These are phyloP conservation scores for Cenchrus purpureus DNA, from an alignment of 176 grass and related monocot genomes.

Conservation along the genomic window DNA sequence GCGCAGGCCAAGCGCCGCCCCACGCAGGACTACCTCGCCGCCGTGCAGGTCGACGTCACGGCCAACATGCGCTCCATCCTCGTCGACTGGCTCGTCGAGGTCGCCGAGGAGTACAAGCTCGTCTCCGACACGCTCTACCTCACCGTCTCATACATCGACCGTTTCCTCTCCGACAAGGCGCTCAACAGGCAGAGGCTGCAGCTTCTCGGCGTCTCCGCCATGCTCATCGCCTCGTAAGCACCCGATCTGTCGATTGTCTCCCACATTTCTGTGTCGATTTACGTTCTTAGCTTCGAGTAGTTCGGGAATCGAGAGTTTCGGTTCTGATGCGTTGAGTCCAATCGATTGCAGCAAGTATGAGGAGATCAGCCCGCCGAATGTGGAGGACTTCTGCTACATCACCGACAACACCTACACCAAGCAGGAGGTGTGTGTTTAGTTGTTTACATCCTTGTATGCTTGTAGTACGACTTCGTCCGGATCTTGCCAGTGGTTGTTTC, in stretches of 20 bases:
- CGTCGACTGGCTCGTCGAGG: slow-evolving; percentile 86
- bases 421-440: slow-evolving; percentile 46
- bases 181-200: slow-evolving; percentile 57
- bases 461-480: background rate
- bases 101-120: slow-evolving; percentile 73
- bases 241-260: background rate
- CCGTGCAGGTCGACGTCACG: slow-evolving; percentile 60
- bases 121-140: slow-evolving; percentile 74
- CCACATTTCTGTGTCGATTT: background rate
- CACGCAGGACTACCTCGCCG: slow-evolving; percentile 52
- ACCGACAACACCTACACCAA: slow-evolving; percentile 71
- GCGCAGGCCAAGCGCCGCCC: slow-evolving; percentile 49
- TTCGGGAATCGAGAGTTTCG: background rate
- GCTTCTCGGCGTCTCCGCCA: slow-evolving; percentile 68
- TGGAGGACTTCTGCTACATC: slow-evolving; percentile 77
- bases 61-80: slow-evolving; percentile 66
- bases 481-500: background rate
- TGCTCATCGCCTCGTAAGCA: slow-evolving; percentile 80
- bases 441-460: background rate
- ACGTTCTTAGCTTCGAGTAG: background rate
- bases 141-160: slow-evolving; percentile 69
- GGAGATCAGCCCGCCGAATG: slow-evolving; percentile 69
- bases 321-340: background rate
- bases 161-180: slow-evolving; percentile 53
- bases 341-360: slow-evolving; percentile 65